Conservation (phyloP, 805 yeast genomes). For the Yamadazyma sp. region DNA sequence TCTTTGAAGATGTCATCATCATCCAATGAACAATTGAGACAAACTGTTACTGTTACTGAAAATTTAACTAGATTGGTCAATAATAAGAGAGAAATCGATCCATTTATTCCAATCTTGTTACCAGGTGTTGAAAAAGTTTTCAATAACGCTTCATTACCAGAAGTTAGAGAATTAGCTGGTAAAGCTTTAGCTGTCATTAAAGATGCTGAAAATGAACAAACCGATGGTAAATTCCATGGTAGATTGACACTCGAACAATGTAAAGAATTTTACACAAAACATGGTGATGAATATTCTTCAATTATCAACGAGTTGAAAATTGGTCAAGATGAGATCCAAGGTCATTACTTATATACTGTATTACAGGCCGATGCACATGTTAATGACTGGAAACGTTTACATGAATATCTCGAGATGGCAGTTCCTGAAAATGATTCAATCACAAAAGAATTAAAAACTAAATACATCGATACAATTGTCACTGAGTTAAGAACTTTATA, state of each 20-base stretch:
- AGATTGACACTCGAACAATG: conserved; percentile 61
- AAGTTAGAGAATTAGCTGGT: conserved; percentile 88
- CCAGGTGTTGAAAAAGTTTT: conserved; percentile 93
- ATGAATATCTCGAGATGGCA: conserved; percentile 48
- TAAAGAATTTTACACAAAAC: conserved; percentile 34
- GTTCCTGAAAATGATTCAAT: conserved; percentile 18
- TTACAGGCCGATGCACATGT: conserved; percentile 42
- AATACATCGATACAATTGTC: conserved; percentile 44
- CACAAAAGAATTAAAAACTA: conserved; percentile 27
- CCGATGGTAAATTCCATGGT: conserved; percentile 75
- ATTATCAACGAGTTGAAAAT: conserved; percentile 11
- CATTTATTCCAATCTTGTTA: conserved; percentile 76
- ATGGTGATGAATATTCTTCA: conserved; percentile 6
- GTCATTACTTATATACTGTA: conserved; percentile 45
- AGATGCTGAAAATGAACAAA: conserved; percentile 70
- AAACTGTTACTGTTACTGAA: conserved; percentile 93
- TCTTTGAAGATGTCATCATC: conserved; percentile 84
- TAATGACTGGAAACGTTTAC: conserved; percentile 47
- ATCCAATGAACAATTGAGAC: conserved; percentile 94
- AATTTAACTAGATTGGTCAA: conserved; percentile 93
- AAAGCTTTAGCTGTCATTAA: conserved; percentile 81
- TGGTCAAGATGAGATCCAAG: conserved; percentile 34
- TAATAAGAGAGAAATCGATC: conserved; percentile 87
- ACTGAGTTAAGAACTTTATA: conserved; percentile 50
- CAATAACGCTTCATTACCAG: conserved; percentile 90